A percentile compares a stretch with the other conserved stretches of the same genome.
These are phyloP conservation scores for Vaccinium corymbosum DNA, from an alignment of 148 eudicot genomes.

Conservation along the genomic window DNA sequence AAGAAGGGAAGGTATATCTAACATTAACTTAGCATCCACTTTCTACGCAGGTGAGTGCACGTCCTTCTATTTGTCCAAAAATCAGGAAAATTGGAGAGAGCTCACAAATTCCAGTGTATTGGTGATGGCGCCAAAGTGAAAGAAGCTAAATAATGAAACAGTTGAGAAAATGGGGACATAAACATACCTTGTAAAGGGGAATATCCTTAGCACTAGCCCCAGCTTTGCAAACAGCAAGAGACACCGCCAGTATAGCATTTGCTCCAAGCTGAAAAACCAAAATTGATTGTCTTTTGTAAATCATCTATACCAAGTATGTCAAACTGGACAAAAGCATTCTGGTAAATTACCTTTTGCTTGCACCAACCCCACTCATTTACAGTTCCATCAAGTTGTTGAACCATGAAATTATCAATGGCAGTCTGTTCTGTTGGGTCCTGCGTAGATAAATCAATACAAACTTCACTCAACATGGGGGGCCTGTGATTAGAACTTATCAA, in stretches of 20 bases:
- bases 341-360: conserved; percentile 79
- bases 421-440: conserved; percentile 88
- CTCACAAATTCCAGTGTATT: neutral
- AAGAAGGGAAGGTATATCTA: neutral
- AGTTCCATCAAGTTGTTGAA: conserved; percentile 94
- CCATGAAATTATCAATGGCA: conserved; percentile 90
- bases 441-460: conserved; percentile 9
- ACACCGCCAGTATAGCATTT: conserved; percentile 93
- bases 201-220: conserved; percentile 74
- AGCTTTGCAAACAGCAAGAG: conserved; percentile 97
- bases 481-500: neutral
- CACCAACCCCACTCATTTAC: conserved; percentile 99
- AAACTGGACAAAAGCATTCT: neutral
- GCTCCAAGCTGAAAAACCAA: conserved; percentile 74
- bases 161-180: neutral
- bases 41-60: neutral
- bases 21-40: neutral
- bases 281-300: conserved; percentile 2
- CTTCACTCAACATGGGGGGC: neutral
- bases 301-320: neutral
- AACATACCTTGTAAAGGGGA: conserved; percentile 81
- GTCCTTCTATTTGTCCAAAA: neutral
- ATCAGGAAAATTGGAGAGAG: neutral
- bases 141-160: neutral
- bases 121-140: neutral